Conservation (phyloP, 2,329 filamentous ascomycete genomes). For the Emmonsia crescens region DNA sequence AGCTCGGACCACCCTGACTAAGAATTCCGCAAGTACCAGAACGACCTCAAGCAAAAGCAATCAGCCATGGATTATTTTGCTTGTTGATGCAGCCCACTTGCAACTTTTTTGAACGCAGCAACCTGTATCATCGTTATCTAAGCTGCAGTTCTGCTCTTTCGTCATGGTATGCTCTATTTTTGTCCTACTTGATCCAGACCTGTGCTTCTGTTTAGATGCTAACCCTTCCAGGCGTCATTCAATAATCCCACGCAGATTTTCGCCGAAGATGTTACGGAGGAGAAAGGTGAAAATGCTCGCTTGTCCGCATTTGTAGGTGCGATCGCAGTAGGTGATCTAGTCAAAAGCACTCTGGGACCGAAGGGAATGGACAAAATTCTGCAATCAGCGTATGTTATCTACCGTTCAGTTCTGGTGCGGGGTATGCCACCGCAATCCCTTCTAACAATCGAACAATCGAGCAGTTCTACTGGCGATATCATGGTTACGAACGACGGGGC, state of each 20-base stretch:
- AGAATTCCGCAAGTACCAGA: background rate
- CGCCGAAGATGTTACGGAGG: conserved; percentile 89
- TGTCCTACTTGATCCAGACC: background rate
- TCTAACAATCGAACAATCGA: background rate
- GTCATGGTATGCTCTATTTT: conserved; percentile 10
- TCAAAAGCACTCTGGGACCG: conserved; percentile 92
- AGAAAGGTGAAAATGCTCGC: conserved; percentile 98
- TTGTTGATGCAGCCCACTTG: background rate
- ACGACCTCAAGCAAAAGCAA: background rate
- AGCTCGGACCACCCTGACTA: conserved; percentile 6
- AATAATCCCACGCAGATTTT: conserved; percentile 92
- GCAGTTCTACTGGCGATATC: conserved; percentile 84
- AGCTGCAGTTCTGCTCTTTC: background rate
- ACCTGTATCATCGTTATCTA: background rate
- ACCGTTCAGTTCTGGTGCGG: background rate
- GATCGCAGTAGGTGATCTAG: conserved; percentile 92
- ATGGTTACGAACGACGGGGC: conserved; percentile 99
- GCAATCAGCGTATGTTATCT: conserved; percentile 68
- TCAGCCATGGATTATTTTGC: background rate
- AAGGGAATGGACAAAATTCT: conserved; percentile 99
- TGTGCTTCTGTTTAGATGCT: background rate
- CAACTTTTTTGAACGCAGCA: background rate
- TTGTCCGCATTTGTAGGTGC: conserved; percentile 96
- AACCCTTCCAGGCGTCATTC: conserved; percentile 23
- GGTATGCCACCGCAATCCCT: background rate